These are phyloP conservation scores for Candida endomychidarum DNA, from an alignment of 805 yeast genomes.

Conservation along the genomic window DNA sequence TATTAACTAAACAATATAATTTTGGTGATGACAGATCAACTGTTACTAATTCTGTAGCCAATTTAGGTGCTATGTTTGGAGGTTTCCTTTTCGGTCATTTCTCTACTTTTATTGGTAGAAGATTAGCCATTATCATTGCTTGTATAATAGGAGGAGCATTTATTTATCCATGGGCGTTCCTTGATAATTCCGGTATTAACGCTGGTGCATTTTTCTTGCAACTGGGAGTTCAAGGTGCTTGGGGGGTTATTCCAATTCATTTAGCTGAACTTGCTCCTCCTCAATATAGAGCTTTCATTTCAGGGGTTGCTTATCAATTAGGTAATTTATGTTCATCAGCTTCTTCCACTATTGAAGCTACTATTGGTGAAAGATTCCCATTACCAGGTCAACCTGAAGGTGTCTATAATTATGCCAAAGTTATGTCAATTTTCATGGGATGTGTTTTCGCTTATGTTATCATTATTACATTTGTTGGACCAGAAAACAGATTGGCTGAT, in stretches of 20 bases:
- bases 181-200: constrained; percentile 41
- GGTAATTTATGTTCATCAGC: constrained; percentile 70
- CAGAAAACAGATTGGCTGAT: constrained; percentile 46
- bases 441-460: constrained; percentile 57
- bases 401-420: constrained; percentile 52
- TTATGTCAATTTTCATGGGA: constrained; percentile 68
- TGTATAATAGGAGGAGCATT: constrained; percentile 37
- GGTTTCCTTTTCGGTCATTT: constrained; percentile 46
- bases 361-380: constrained; percentile 55
- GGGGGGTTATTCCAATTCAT: constrained; percentile 68
- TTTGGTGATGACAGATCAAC: constrained; percentile 34
- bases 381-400: constrained; percentile 23
- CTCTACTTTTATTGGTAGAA: constrained; percentile 37
- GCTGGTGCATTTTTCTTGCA: constrained; percentile 64
- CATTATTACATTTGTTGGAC: constrained; percentile 54
- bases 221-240: constrained; percentile 65
- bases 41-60: constrained; percentile 41
- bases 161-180: constrained; percentile 41
- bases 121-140: constrained; percentile 34
- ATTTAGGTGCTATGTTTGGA: constrained; percentile 42
- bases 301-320: constrained; percentile 64
- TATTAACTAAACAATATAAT: constrained; percentile 34
- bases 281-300: constrained; percentile 59
- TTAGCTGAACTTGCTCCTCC: constrained; percentile 62
- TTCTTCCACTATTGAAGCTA: constrained; percentile 66